Conservation (phyloP, 345 rosid genomes). For the Orychophragmus violaceus region DNA sequence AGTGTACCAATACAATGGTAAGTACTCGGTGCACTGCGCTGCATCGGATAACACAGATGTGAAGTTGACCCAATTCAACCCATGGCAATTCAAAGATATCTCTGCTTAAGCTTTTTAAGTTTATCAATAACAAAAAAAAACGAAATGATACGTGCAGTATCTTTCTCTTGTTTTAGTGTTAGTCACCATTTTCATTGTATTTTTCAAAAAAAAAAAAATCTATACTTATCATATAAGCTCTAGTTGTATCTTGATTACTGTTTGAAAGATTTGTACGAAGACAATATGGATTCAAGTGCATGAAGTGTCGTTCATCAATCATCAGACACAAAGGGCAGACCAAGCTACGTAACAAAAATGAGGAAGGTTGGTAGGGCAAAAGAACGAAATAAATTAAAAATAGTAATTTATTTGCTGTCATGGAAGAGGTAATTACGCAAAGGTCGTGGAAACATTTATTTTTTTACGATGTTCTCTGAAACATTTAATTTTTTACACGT, state of each 20-base stretch:
- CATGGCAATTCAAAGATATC: conserved; percentile 49
- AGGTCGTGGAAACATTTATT: conserved; percentile 33
- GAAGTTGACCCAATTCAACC: conserved; percentile 45
- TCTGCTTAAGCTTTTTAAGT: conserved; percentile 13
- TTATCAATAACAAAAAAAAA: background rate
- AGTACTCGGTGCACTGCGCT: conserved; percentile 44
- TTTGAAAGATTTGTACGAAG: background rate
- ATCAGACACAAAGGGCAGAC: background rate
- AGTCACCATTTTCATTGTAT: background rate
- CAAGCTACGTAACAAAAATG: background rate
- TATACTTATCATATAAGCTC: background rate
- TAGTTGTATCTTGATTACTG: background rate
- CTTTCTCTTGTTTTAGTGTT: background rate
- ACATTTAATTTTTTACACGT: conserved; percentile 24
- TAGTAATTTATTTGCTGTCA: background rate
- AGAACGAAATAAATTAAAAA: background rate
- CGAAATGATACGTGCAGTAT: background rate
- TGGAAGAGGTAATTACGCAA: conserved; percentile 17
- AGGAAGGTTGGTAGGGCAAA: conserved; percentile 3
- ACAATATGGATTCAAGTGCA: background rate
- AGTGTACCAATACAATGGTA: conserved; percentile 64
- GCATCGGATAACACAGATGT: conserved; percentile 34
- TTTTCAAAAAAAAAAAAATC: background rate
- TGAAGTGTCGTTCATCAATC: background rate
- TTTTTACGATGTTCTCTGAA: conserved; percentile 4